These are phyloP conservation scores for Chytriomyces confervae DNA, from an alignment of 192 early-diverging fungal species.

Conservation along the genomic window DNA sequence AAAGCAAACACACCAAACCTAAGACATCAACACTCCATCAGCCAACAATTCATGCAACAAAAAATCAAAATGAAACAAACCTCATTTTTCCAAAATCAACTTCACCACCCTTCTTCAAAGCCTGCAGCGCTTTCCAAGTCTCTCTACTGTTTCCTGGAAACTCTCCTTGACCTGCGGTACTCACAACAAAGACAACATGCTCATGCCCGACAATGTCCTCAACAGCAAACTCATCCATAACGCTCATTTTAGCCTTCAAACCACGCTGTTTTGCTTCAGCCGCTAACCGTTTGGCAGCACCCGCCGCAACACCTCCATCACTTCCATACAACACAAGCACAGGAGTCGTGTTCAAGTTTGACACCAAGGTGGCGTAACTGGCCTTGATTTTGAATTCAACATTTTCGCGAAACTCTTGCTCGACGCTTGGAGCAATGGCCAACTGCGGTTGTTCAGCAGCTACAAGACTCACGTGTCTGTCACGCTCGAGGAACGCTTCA, in stretches of 20 bases:
- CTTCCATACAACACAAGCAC: conserved; percentile 89
- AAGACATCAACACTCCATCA: conserved; percentile 70
- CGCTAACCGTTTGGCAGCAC: conserved; percentile 80
- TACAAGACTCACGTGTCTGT: conserved; percentile 83
- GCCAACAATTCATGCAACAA: background rate
- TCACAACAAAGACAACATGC: conserved; percentile 77
- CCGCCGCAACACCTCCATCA: conserved; percentile 88
- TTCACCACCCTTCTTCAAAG: conserved; percentile 23
- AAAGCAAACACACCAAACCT: conserved; percentile 81
- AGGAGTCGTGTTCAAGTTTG: conserved; percentile 77
- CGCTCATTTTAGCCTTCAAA: conserved; percentile 74
- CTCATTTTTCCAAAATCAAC: conserved; percentile 26
- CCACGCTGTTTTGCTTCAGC: conserved; percentile 84
- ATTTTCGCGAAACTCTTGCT: conserved; percentile 58
- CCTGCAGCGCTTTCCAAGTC: conserved; percentile 79
- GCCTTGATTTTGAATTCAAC: conserved; percentile 56
- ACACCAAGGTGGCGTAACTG: conserved; percentile 70
- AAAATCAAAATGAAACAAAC: background rate
- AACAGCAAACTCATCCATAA: conserved; percentile 82
- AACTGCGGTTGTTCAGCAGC: conserved; percentile 70
- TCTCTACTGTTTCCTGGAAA: conserved; percentile 90
- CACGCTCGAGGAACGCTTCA: conserved; percentile 80
- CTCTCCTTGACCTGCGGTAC: conserved; percentile 97
- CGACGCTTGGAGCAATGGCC: conserved; percentile 63
- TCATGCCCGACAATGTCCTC: conserved; percentile 82